Conservation (phyloP, 306 rosid genomes). For the Sechiopsis laciniata region DNA sequence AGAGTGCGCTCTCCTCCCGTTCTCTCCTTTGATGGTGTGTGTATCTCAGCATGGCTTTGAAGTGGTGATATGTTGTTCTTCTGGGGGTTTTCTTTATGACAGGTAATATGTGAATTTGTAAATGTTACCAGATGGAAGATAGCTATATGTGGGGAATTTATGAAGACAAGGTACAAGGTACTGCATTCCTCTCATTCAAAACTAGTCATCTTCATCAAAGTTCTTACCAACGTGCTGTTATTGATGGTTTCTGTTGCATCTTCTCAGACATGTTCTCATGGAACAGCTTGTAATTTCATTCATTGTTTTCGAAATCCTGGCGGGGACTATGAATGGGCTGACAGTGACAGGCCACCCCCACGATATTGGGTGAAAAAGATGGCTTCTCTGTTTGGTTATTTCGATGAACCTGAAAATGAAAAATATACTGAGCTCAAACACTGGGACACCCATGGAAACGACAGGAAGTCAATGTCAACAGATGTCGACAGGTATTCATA, state of each 20-base stretch:
- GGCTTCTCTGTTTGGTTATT: slow-evolving; percentile 70
- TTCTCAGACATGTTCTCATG: slow-evolving; percentile 78
- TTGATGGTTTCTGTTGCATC: slow-evolving; percentile 25
- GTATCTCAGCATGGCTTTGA: background rate
- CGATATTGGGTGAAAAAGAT: slow-evolving; percentile 70
- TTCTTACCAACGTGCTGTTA: slow-evolving; percentile 6
- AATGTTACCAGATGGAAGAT: slow-evolving; percentile 85
- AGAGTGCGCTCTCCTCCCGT: background rate
- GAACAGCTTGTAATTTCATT: slow-evolving; percentile 90
- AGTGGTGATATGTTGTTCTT: background rate
- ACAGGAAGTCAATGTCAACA: slow-evolving; percentile 28
- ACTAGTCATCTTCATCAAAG: slow-evolving; percentile 17
- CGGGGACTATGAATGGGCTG: slow-evolving; percentile 94
- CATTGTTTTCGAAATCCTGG: slow-evolving; percentile 95
- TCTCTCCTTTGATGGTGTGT: background rate
- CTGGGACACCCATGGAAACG: slow-evolving; percentile 28
- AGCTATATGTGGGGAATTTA: slow-evolving; percentile 95
- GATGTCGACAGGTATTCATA: slow-evolving; percentile 46
- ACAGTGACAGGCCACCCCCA: slow-evolving; percentile 80
- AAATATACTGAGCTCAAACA: slow-evolving; percentile 32
- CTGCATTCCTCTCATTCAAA: slow-evolving; percentile 14
- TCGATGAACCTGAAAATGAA: slow-evolving; percentile 38
- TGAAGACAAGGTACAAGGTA: slow-evolving; percentile 87
- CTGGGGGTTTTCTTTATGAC: slow-evolving; percentile 32
- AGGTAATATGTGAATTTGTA: slow-evolving; percentile 71